Evolutionary conservation across 2,329 filamentous ascomycete genomes (phyloP), one percentile per base, ranked within the genome.

Genomic region (Huntiella bhutanensis): DNA sequence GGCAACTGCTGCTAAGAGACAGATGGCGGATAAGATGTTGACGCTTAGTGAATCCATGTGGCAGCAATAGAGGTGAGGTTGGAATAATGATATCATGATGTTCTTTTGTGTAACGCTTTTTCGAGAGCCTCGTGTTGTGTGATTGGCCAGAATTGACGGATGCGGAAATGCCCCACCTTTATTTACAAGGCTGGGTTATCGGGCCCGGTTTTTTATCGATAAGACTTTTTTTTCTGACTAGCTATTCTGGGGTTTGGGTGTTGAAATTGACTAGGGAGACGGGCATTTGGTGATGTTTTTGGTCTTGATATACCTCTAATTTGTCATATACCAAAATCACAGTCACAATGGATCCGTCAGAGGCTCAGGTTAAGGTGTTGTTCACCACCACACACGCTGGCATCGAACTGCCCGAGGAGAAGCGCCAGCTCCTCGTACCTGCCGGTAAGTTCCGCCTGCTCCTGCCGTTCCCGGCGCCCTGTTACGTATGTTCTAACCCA

Each of bases 21-120:
- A 72, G 56, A 70, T 85, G 69, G 77, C 74, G 47, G 80, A 83
- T 55, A 77, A 80, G 64, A 59, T 82, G 55, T 60, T 82, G 50
- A 73, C 71, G 54, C 63, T 87, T 54, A 81, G 76, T 55, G 81
- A 86, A 65, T 69, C 77, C 54, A 75, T 82, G 73, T 83, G 75
- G 76, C 71, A 78, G 60, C 68, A 62, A 49, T 71, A 41, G 40
- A 22, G 11, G 6, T 10, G 28, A 43, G 41, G 13, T 10, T 13
- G 15, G 16, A 15, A 35, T 33, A 13, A 43, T 28, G 22, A 28
- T 28, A 28, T 28, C 22, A 28, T 28, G 22, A 28, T 28, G 22
- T 28, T 28, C 22, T 28, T 28, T 28, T 28, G 22, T 28, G 22
- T 8, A 28, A 28, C 22, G 22, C 22, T 28, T 28, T 28, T 28